Conservation (phyloP, 2,329 filamentous ascomycete species). For the Exophiala sp. region DNA sequence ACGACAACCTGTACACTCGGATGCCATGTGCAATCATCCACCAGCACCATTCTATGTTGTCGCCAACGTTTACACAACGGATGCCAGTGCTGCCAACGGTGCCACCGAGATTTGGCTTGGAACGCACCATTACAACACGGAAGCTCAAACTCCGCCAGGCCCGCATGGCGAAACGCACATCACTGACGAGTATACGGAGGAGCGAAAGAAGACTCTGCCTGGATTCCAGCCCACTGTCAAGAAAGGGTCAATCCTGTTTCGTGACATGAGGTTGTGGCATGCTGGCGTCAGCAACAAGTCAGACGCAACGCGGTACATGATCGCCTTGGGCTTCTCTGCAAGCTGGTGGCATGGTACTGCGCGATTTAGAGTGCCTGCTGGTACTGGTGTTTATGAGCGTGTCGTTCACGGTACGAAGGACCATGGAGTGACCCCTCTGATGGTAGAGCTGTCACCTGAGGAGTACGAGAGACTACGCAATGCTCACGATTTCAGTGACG, state of each 20-base stretch:
- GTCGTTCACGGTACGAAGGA: slow-evolving; percentile 13
- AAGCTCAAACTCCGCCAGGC: neutral
- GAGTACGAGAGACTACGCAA: slow-evolving; percentile 14
- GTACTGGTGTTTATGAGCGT: slow-evolving; percentile 9
- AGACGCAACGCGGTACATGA: slow-evolving; percentile 44
- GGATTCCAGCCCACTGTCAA: slow-evolving; percentile 39
- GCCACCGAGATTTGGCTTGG: slow-evolving; percentile 51
- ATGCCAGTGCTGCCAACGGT: slow-evolving; percentile 45
- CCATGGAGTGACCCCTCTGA: slow-evolving; percentile 10
- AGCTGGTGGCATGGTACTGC: slow-evolving; percentile 15
- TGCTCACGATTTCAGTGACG: slow-evolving; percentile 15
- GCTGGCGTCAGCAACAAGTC: slow-evolving; percentile 58
- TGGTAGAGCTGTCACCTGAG: slow-evolving; percentile 8
- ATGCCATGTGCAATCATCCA: slow-evolving; percentile 46
- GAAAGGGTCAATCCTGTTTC: slow-evolving; percentile 53
- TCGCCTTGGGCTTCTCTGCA: slow-evolving; percentile 33
- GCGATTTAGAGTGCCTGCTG: slow-evolving; percentile 8
- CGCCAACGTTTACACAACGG: slow-evolving; percentile 46
- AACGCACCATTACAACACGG: slow-evolving; percentile 36
- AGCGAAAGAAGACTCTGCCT: slow-evolving; percentile 31
- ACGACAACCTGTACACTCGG: slow-evolving; percentile 41
- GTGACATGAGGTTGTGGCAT: slow-evolving; percentile 61
- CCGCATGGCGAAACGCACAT: slow-evolving; percentile 17
- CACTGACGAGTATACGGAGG: slow-evolving; percentile 33
- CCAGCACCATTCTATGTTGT: slow-evolving; percentile 46